Conservation (phyloP, 768 basidiomycete species). For the Ramaria rubella region DNA sequence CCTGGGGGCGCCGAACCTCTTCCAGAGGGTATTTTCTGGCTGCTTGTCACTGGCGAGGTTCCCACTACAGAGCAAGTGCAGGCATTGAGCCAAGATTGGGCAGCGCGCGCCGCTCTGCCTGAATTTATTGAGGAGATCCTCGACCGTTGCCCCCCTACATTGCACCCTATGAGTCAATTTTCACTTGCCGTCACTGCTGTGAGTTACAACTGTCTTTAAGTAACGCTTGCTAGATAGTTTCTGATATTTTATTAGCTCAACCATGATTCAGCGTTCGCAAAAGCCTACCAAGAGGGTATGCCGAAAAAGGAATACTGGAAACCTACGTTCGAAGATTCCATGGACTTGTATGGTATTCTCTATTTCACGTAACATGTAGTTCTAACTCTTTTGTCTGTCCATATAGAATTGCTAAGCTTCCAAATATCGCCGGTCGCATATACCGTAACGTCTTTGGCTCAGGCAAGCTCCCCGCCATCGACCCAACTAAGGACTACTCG, state of each 20-base stretch:
- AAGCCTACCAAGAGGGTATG: constrained; percentile 87
- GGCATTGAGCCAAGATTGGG: constrained; percentile 89
- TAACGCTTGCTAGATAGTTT: not conserved
- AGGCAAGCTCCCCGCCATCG: constrained; percentile 84
- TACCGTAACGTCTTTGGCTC: constrained; percentile 83
- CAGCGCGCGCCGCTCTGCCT: constrained; percentile 83
- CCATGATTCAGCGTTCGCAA: constrained; percentile 95
- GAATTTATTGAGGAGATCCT: constrained; percentile 95
- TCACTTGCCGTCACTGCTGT: constrained; percentile 92
- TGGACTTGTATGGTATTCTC: constrained; percentile 58
- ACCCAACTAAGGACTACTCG: constrained; percentile 80
- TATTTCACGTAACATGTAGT: not conserved
- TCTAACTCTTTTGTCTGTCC: constrained; percentile 11
- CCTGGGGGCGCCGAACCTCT: constrained; percentile 84
- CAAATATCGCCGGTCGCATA: constrained; percentile 91
- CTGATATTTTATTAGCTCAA: constrained; percentile 48
- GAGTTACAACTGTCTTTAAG: constrained; percentile 23
- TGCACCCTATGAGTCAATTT: constrained; percentile 99
- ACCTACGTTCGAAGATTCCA: constrained; percentile 82
- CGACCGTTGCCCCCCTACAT: constrained; percentile 85
- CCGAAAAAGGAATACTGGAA: constrained; percentile 98
- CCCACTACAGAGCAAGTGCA: constrained; percentile 86
- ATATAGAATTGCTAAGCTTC: constrained; percentile 86
- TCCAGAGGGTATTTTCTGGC: constrained; percentile 93
- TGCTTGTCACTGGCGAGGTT: constrained; percentile 89